Evolutionary conservation across 345 rosid genomes (phyloP).

Genomic region (Pistacia vera): DNA sequence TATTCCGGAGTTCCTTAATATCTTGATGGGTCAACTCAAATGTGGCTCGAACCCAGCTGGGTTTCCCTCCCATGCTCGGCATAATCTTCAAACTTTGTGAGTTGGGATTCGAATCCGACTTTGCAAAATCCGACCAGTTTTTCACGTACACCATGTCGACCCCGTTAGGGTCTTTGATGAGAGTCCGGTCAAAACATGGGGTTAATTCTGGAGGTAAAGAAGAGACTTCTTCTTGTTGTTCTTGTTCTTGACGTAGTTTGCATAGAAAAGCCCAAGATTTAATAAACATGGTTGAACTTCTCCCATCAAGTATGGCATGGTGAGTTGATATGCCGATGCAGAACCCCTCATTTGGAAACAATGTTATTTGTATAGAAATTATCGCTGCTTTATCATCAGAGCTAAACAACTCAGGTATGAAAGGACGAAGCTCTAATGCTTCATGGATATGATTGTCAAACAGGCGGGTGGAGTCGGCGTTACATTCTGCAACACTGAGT

Average conservation of each 20-base stretch:
- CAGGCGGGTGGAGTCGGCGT: slow-evolving; percentile 23
- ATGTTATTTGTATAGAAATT: slow-evolving; percentile 14
- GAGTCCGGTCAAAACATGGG: slow-evolving; percentile 31
- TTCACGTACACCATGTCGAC: slow-evolving; percentile 14
- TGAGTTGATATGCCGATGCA: slow-evolving; percentile 10
- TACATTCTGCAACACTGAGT: slow-evolving; percentile 33
- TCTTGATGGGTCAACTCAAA: slow-evolving; percentile 24
- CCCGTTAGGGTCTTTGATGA: slow-evolving; percentile 24
- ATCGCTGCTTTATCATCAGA: slow-evolving; percentile 20
- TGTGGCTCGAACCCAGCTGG: slow-evolving; percentile 17
- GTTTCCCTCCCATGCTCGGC: background rate
- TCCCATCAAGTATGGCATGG: slow-evolving; percentile 19
- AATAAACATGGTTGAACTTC: background rate
- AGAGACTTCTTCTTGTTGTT: background rate
- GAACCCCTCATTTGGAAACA: slow-evolving; percentile 22
- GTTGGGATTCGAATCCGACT: background rate
- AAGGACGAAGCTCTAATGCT: slow-evolving; percentile 32
- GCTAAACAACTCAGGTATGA: slow-evolving; percentile 30
- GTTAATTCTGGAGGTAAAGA: slow-evolving; percentile 6
- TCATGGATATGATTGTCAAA: background rate
- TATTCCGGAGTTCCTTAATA: slow-evolving; percentile 23
- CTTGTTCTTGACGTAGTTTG: background rate
- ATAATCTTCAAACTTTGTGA: slow-evolving; percentile 16
- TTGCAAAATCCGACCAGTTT: background rate
- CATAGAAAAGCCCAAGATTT: slow-evolving; percentile 23